Conservation (phyloP, 1,284 basidiomycete species). For the Neolentinus lepideus region DNA sequence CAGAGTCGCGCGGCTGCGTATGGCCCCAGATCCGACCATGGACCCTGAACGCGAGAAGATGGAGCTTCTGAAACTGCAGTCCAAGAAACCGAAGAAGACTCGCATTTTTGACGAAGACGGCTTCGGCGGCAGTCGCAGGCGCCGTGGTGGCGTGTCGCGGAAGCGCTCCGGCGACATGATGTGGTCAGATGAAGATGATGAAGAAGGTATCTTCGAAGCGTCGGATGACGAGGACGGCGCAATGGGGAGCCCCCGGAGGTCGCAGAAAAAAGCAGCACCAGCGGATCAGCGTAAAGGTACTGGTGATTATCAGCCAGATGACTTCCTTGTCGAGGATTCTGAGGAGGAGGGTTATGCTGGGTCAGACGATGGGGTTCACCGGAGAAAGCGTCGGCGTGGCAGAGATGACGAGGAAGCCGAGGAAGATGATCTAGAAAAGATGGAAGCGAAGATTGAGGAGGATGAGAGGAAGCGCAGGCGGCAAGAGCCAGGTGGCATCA, state of each 20-base stretch:
- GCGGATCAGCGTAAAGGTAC: conserved; percentile 35
- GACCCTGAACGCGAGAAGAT: conserved; percentile 69
- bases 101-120: conserved; percentile 36
- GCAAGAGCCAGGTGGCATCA: conserved; percentile 18
- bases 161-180: conserved; percentile 28
- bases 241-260: conserved; percentile 28
- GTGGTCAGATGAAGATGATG: conserved; percentile 40
- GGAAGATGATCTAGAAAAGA: conserved; percentile 58
- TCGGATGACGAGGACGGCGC: conserved; percentile 46
- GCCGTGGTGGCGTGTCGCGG: conserved; percentile 24
- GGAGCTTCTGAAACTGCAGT: conserved; percentile 58
- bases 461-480: conserved; percentile 35
- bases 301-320: conserved; percentile 74
- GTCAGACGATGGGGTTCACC: conserved; percentile 27
- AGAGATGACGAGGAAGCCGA: conserved; percentile 39
- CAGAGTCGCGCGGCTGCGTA: conserved; percentile 69
- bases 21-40: conserved; percentile 65
- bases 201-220: conserved; percentile 36
- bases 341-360: conserved; percentile 48
- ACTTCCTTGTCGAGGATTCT: conserved; percentile 73
- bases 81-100: conserved; percentile 55
- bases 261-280: conserved; percentile 26
- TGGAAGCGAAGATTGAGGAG: conserved; percentile 60
- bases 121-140: conserved; percentile 35
- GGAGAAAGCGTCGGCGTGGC: conserved; percentile 29